Conservation (phyloP, 73 alveolate genomes). For the Stentor roeselii region DNA sequence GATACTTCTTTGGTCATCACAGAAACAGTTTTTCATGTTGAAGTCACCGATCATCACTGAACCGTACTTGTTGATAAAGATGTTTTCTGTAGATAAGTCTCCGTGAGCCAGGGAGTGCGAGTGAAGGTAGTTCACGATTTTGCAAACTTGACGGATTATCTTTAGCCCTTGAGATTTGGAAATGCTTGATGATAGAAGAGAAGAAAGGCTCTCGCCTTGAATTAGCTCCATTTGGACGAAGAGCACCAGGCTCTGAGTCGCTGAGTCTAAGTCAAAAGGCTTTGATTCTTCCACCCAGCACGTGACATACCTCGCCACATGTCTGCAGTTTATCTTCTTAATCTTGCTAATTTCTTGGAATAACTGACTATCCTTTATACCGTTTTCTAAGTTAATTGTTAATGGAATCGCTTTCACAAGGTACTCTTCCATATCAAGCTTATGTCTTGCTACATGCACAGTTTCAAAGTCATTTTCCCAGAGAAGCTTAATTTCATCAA, state of each 20-base stretch:
- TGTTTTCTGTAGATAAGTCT: not conserved
- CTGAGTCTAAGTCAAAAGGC: not conserved
- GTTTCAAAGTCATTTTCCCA: not conserved
- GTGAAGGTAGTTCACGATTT: not conserved
- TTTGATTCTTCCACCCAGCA: slow-evolving; percentile 16
- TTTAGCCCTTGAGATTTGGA: not conserved
- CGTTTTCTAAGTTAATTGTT: not conserved
- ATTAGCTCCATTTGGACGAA: slow-evolving; percentile 8
- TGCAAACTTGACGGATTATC: not conserved
- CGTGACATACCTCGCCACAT: not conserved
- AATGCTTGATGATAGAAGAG: not conserved
- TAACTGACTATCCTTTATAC: not conserved
- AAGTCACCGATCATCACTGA: not conserved
- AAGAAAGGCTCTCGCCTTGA: not conserved
- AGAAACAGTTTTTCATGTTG: not conserved
- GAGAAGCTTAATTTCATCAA: not conserved
- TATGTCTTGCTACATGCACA: slow-evolving; percentile 9
- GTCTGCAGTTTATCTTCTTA: not conserved
- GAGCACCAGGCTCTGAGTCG: not conserved
- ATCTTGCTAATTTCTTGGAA: not conserved
- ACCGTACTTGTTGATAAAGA: not conserved
- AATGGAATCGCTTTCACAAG: not conserved
- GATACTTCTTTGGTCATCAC: not conserved
- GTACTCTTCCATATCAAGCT: not conserved
- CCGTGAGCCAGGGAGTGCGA: slow-evolving; percentile 4